Evolutionary conservation across 2,329 filamentous ascomycete species (phyloP).

Genomic region (Claviceps capensis): DNA sequence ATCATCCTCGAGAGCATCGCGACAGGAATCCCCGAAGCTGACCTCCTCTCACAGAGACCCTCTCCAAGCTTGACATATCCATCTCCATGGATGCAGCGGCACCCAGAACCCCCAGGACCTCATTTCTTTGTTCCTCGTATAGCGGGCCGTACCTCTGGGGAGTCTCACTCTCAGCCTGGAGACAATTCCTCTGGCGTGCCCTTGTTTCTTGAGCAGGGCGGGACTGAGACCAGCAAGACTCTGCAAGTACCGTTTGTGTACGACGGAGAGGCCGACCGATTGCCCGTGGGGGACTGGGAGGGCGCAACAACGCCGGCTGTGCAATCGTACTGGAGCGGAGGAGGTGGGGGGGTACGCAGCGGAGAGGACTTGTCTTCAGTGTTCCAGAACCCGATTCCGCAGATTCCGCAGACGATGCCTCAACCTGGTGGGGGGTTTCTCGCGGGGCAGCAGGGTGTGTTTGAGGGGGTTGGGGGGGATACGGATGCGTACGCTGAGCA

Average conservation of each 20-base stretch:
- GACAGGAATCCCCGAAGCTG: constrained; percentile 11
- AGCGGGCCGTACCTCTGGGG: not conserved
- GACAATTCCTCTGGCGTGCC: constrained; percentile 14
- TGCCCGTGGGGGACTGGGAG: constrained; percentile 10
- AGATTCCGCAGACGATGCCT: constrained; percentile 3
- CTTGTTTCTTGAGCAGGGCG: constrained; percentile 15
- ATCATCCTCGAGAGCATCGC: constrained; percentile 15
- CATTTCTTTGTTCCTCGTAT: constrained; percentile 1
- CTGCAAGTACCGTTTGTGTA: constrained; percentile 10
- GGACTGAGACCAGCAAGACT: constrained; percentile 9
- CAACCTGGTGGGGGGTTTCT: constrained; percentile 9
- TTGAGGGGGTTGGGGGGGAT: constrained; percentile 9
- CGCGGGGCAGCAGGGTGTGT: constrained; percentile 11
- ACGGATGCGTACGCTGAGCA: constrained; percentile 9
- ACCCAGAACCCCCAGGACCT: not conserved
- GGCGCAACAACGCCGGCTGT: constrained; percentile 9
- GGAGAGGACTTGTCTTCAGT: constrained; percentile 3
- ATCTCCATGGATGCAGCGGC: not conserved
- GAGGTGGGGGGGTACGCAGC: not conserved
- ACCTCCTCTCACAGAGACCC: constrained; percentile 5
- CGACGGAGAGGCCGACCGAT: constrained; percentile 10
- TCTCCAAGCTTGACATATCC: not conserved
- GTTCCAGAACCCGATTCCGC: constrained; percentile 10
- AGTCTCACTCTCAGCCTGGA: constrained; percentile 2
- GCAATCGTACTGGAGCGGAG: constrained; percentile 4